Base-by-base conservation (phyloP, 108 stramenopile genomes). In the Epithemia pelagica region DNA sequence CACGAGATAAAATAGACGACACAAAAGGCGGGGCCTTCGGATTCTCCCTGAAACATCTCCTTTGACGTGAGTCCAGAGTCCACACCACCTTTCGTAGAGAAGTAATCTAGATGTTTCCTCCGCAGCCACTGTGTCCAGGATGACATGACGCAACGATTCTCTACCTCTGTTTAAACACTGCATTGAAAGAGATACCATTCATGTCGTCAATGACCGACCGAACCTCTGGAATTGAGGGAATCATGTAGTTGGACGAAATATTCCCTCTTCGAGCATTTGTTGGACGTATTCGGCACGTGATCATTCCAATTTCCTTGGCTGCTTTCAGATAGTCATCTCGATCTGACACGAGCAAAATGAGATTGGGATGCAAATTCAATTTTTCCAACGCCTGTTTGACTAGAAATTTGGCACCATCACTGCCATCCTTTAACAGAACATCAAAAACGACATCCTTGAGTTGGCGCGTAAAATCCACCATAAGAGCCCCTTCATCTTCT, bases 111-210 rank as follows among this genome's bases (percentile, higher is more conserved):
- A n/a, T n/a, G n/a, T n/a, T n/a, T n/a, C n/a, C n/a, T n/a, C n/a
- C n/a, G n/a, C n/a, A n/a, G n/a, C n/a, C n/a, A n/a, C n/a, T n/a
- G n/a, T n/a, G n/a, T n/a, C n/a, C n/a, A n/a, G n/a, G n/a, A n/a
- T n/a, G n/a, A n/a, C n/a, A n/a, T n/a, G n/a, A n/a, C n/a, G n/a
- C n/a, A n/a, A n/a, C n/a, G n/a, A n/a, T n/a, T n/a, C n/a, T n/a
- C 15, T 46, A 46, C 37, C 37, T 5, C 37, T 46, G 10, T 46
- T 75, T 80, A 25, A 75, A 30, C 15, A 82, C 83, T 30, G 81
- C 74, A 74, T 88, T 88, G 76, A 89, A 94, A 26, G 85, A 87
- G 26, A 94, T 82, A 19, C 92, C 92, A 70, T 87, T 87, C 51
- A 90, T 84, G 65, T 94, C 89, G 74, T 94, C 82, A 30, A 90